Percentiles rank a stretch among this genome's conserved stretches.
phyloP scores from a whole-genome alignment of 805 yeast genomes.

The Ogataea populi-albae region DNA sequence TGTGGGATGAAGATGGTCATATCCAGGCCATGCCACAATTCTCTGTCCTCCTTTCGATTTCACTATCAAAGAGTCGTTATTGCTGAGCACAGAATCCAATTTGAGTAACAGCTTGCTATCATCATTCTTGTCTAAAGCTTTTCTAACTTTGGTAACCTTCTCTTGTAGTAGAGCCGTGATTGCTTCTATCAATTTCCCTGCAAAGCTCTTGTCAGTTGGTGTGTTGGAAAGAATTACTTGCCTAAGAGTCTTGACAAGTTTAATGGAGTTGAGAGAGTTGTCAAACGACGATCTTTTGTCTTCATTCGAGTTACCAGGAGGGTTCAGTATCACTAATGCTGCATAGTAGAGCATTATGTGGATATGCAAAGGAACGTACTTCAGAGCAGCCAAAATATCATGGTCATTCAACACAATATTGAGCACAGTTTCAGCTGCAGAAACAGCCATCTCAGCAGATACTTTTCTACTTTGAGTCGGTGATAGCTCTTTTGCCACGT shows the following conservation, averaged over 20 bases:
- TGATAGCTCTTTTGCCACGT: slow-evolving; percentile 20
- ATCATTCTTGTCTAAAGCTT: slow-evolving; percentile 12
- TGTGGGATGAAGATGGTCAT: slow-evolving; percentile 61
- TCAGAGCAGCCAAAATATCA: slow-evolving; percentile 54
- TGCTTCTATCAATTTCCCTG: slow-evolving; percentile 38
- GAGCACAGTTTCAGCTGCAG: slow-evolving; percentile 62
- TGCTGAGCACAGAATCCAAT: slow-evolving; percentile 21
- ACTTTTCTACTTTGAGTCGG: slow-evolving; percentile 28
- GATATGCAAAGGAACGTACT: slow-evolving; percentile 69
- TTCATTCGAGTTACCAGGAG: slow-evolving; percentile 35
- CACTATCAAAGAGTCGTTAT: slow-evolving; percentile 14
- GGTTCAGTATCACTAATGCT: slow-evolving; percentile 51
- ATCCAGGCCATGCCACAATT: slow-evolving; percentile 63
- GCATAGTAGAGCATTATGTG: slow-evolving; percentile 72
- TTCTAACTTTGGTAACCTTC: slow-evolving; percentile 25
- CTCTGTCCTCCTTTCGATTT: slow-evolving; percentile 24
- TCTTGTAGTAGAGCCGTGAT: slow-evolving; percentile 28
- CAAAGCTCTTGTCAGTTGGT: slow-evolving; percentile 54
- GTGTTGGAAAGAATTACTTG: slow-evolving; percentile 40
- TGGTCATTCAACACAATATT: slow-evolving; percentile 56
- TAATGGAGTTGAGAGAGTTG: slow-evolving; percentile 38
- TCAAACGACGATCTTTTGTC: slow-evolving; percentile 23
- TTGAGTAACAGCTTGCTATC: slow-evolving; percentile 11
- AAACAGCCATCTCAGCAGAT: slow-evolving; percentile 47
- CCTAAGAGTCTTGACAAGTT: slow-evolving; percentile 42